Percentiles rank a stretch among this genome's conserved stretches.
Evolutionary conservation across 1,139 yeast species (phyloP).

Genomic region (Yamadazyma diddensiae): DNA sequence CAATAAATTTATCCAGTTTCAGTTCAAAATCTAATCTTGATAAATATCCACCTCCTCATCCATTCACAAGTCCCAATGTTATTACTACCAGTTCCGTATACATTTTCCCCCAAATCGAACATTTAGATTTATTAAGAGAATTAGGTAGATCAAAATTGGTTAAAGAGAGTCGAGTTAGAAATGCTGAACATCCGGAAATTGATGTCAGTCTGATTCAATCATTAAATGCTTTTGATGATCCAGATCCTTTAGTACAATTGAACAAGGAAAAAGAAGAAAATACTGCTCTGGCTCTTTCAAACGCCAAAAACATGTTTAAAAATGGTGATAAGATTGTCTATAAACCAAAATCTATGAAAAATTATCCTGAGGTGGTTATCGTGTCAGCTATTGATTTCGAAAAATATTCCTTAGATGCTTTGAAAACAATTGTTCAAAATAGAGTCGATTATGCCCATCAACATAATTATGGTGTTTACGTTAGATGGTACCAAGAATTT

Average conservation of each 20-base stretch:
- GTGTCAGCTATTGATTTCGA: conserved; percentile 84
- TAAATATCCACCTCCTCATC: conserved; percentile 33
- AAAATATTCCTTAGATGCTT: conserved; percentile 55
- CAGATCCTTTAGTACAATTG: conserved; percentile 34
- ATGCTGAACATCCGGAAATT: conserved; percentile 35
- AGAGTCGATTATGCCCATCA: conserved; percentile 76
- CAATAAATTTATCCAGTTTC: conserved; percentile 14
- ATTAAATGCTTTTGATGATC: conserved; percentile 48
- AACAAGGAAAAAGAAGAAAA: conserved; percentile 40
- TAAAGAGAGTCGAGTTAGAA: conserved; percentile 38
- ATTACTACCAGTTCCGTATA: conserved; percentile 48
- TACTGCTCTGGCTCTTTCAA: conserved; percentile 32
- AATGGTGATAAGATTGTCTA: conserved; percentile 64
- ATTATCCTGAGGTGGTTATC: conserved; percentile 65
- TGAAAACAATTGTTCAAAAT: conserved; percentile 70
- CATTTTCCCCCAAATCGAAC: conserved; percentile 68
- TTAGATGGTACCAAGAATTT: conserved; percentile 83
- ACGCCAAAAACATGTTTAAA: conserved; percentile 56
- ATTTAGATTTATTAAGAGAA: conserved; percentile 57
- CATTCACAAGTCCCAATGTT: conserved; percentile 28
- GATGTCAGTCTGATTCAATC: conserved; percentile 31
- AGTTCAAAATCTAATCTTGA: conserved; percentile 8
- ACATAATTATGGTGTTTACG: conserved; percentile 74
- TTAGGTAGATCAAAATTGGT: conserved; percentile 52
- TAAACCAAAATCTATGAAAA: conserved; percentile 35